phyloP scores from a whole-genome alignment of 2,329 filamentous ascomycete species.

The Alternaria sp. region DNA sequence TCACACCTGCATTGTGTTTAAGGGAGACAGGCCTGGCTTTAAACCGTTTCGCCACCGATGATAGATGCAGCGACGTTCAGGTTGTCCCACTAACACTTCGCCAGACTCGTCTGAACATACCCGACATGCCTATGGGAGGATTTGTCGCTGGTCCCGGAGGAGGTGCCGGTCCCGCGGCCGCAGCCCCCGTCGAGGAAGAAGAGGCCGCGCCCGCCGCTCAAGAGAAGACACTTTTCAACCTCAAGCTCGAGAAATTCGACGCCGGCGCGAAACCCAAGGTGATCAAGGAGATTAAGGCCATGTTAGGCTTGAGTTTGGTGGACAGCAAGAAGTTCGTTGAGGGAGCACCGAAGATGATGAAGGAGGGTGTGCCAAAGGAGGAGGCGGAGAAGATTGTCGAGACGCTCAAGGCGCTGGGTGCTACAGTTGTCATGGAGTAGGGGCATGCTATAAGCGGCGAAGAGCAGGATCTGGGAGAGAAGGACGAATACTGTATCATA shows the following conservation, averaged over 20 bases:
- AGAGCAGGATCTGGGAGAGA: constrained; percentile 3
- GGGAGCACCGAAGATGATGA: constrained; percentile 96
- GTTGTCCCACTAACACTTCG: constrained; percentile 3
- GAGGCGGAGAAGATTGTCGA: constrained; percentile 99
- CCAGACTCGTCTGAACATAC: constrained; percentile 93
- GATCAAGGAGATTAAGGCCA: constrained; percentile 98
- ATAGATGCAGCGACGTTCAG: background rate
- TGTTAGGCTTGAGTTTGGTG: constrained; percentile 93
- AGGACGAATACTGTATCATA: constrained; percentile 41
- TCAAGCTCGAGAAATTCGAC: constrained; percentile 93
- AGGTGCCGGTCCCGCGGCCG: constrained; percentile 64
- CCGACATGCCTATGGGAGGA: constrained; percentile 92
- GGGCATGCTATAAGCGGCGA: background rate
- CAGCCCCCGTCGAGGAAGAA: constrained; percentile 74
- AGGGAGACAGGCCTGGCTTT: background rate
- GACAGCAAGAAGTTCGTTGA: constrained; percentile 99
- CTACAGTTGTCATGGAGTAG: constrained; percentile 90
- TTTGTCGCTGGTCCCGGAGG: constrained; percentile 70
- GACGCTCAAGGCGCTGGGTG: constrained; percentile 90
- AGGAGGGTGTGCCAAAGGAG: constrained; percentile 98
- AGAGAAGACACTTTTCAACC: constrained; percentile 95
- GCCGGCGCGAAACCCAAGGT: constrained; percentile 92
- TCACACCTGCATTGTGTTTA: background rate
- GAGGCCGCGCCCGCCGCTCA: constrained; percentile 87
- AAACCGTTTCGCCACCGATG: background rate